These are phyloP conservation scores for Panaeolus papilionaceus DNA, from an alignment of 768 basidiomycete species.

Conservation along the genomic window DNA sequence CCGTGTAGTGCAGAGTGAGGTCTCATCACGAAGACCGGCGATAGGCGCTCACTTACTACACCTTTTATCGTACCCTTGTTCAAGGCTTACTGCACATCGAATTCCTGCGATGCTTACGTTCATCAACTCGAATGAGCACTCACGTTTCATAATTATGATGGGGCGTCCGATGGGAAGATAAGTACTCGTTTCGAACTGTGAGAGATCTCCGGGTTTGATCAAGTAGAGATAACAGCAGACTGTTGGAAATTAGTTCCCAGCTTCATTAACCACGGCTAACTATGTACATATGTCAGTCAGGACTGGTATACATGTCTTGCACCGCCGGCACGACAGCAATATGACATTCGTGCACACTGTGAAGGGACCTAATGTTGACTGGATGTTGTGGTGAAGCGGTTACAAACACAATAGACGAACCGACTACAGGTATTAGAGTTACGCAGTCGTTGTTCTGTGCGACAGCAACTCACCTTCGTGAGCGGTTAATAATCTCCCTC, in stretches of 20 bases:
- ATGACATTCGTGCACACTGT: conserved; percentile 3
- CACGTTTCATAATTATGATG: background rate
- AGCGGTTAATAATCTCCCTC: conserved; percentile 6
- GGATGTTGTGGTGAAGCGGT: background rate
- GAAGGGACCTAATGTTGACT: background rate
- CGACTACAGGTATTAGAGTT: background rate
- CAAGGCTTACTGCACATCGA: background rate
- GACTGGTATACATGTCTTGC: background rate
- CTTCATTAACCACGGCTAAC: conserved; percentile 5
- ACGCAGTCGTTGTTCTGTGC: background rate
- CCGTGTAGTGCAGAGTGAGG: background rate
- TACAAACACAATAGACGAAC: background rate
- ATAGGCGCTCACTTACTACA: background rate
- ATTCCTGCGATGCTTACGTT: background rate
- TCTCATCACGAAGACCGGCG: background rate
- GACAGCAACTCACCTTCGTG: background rate
- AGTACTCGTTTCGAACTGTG: background rate
- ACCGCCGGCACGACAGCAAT: conserved; percentile 10
- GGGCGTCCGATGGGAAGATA: background rate
- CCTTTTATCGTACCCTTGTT: background rate
- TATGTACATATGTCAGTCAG: background rate
- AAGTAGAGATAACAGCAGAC: background rate
- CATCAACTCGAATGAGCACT: background rate
- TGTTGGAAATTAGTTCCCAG: background rate
- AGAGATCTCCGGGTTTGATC: background rate